Conservation (phyloP, 768 basidiomycete genomes). For the Tulasnella sp. region DNA sequence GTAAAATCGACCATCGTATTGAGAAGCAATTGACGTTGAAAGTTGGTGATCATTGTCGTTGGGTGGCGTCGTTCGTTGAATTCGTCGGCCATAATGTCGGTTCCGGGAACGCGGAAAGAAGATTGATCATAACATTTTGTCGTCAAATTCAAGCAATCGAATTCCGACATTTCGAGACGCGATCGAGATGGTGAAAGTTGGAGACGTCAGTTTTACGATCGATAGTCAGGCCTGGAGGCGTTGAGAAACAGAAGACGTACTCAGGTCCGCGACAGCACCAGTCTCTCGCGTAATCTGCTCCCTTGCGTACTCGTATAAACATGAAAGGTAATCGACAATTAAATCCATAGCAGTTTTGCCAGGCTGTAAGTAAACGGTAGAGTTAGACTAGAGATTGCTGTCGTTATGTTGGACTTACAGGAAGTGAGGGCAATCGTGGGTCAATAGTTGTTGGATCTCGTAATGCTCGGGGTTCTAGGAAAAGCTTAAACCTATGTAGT, state of each 20-base stretch:
- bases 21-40: not conserved
- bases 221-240: not conserved
- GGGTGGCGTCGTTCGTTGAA: not conserved
- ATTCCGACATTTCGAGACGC: not conserved
- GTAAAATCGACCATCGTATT: not conserved
- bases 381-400: not conserved
- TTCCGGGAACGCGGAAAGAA: not conserved
- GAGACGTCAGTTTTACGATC: not conserved
- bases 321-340: conserved; percentile 72
- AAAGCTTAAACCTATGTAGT: conserved; percentile 64
- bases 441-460: conserved; percentile 61
- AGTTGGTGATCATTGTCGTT: not conserved
- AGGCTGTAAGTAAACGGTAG: not conserved
- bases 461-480: conserved; percentile 69
- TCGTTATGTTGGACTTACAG: conserved; percentile 37
- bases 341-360: conserved; percentile 37
- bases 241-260: conserved; percentile 31
- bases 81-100: not conserved
- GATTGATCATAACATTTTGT: not conserved
- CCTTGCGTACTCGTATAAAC: conserved; percentile 79
- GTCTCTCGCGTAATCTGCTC: conserved; percentile 81
- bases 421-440: conserved; percentile 65
- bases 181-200: not conserved
- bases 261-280: conserved; percentile 73
- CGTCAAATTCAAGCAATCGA: not conserved